phyloP scores from a whole-genome alignment of 2,329 filamentous ascomycete species.

The Bimuria novae-zelandiae region DNA sequence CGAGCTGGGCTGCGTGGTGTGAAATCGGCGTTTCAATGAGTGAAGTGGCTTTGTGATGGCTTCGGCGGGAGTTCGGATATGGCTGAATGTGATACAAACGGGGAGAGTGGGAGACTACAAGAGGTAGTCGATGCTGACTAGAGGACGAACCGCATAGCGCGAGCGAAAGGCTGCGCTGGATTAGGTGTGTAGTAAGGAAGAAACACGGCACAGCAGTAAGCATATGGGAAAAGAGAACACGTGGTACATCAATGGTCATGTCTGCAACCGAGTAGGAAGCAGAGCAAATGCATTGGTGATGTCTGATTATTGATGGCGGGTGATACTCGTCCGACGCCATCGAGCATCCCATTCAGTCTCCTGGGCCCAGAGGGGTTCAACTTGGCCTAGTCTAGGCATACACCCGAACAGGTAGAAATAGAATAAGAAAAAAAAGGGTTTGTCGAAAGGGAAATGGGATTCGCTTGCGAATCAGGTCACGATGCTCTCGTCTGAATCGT shows the following conservation, averaged over 20 bases:
- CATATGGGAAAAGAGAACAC: background rate
- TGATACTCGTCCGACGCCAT: slow-evolving; percentile 1
- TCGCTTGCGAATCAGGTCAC: slow-evolving; percentile 8
- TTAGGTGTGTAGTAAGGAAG: background rate
- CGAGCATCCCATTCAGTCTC: background rate
- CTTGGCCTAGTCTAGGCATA: background rate
- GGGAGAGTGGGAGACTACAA: background rate
- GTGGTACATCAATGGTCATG: background rate
- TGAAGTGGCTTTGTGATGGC: slow-evolving; percentile 2
- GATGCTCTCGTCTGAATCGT: background rate
- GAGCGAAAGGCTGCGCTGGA: background rate
- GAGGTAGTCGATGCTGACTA: background rate
- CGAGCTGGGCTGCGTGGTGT: slow-evolving; percentile 9
- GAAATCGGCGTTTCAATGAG: slow-evolving; percentile 12
- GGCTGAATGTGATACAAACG: slow-evolving; percentile 9
- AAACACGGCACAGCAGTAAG: background rate
- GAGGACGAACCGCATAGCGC: background rate
- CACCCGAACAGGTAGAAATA: background rate
- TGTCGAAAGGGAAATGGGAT: slow-evolving; percentile 5
- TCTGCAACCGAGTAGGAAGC: slow-evolving; percentile 5
- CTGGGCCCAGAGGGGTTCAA: background rate
- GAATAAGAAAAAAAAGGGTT: slow-evolving; percentile 8
- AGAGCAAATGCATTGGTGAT: slow-evolving; percentile 14
- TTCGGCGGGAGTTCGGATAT: slow-evolving; percentile 1
- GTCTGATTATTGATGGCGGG: slow-evolving; percentile 7